These are phyloP conservation scores for Allium fistulosum DNA, from an alignment of 106 monocot genomes.

Conservation along the genomic window DNA sequence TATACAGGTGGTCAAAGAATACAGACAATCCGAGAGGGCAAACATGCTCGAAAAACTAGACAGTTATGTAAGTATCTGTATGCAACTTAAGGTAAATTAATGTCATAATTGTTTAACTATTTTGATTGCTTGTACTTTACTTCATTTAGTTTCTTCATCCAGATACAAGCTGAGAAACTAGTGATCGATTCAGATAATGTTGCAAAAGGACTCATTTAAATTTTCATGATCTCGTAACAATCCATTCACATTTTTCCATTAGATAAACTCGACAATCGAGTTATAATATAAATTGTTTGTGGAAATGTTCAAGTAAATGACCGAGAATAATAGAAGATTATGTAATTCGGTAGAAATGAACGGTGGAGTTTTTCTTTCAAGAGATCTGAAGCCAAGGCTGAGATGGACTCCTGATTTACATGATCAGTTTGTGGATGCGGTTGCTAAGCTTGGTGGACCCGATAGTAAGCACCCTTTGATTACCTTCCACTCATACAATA, in stretches of 20 bases:
- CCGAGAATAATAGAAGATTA: neutral
- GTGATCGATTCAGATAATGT: conserved; percentile 31
- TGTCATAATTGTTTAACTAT: neutral
- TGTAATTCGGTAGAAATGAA: neutral
- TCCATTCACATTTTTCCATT: neutral
- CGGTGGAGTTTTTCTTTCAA: conserved; percentile 25
- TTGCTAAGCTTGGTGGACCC: conserved; percentile 76
- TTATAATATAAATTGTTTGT: no score
- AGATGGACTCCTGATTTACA: conserved; percentile 89
- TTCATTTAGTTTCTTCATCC: neutral
- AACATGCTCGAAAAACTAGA: conserved; percentile 22
- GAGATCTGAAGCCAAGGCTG: conserved; percentile 76
- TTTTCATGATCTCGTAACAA: no score
- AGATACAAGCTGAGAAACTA: conserved; percentile 36
- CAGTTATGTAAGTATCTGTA: conserved; percentile 19
- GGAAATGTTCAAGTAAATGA: neutral
- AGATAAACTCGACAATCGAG: no score
- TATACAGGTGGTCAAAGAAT: conserved; percentile 25
- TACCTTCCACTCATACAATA: no score
- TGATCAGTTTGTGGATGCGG: conserved; percentile 55
- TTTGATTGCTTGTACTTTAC: neutral
- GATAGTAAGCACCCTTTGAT: conserved; percentile 40
- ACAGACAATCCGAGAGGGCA: conserved; percentile 26
- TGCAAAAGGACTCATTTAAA: conserved; percentile 37
- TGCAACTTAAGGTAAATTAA: conserved; percentile 12